Evolutionary conservation across 1,139 yeast genomes (phyloP).

Genomic region (Yamadazyma blattariae): DNA sequence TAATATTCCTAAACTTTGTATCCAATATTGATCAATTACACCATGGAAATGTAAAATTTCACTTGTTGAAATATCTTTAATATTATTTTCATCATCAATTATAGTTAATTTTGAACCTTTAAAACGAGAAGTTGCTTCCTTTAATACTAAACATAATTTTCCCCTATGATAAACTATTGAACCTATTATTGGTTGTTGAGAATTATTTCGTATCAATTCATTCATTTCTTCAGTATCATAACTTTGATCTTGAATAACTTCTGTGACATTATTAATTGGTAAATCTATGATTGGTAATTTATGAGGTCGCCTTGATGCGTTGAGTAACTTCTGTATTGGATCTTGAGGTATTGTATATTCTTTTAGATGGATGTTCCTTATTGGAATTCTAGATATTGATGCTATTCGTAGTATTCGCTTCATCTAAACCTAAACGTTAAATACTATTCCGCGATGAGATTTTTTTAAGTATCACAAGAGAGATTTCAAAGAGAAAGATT

Average conservation of each 20-base stretch:
- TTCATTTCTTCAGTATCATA: background rate
- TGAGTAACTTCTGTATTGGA: background rate
- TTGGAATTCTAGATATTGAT: background rate
- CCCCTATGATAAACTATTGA: constrained; percentile 31
- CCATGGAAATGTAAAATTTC: constrained; percentile 26
- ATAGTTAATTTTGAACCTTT: constrained; percentile 29
- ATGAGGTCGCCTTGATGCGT: background rate
- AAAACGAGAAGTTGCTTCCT: constrained; percentile 28
- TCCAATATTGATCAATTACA: constrained; percentile 22
- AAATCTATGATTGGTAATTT: background rate
- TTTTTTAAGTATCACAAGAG: no score
- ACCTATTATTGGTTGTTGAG: constrained; percentile 25
- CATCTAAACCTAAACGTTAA: no score
- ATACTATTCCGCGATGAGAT: constrained; percentile 3
- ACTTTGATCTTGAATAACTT: background rate
- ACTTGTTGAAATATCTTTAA: constrained; percentile 23
- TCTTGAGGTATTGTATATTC: background rate
- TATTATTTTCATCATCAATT: constrained; percentile 29
- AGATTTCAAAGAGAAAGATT: no score
- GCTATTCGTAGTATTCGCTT: no score
- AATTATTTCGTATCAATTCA: background rate
- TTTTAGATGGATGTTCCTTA: background rate
- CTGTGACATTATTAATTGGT: background rate
- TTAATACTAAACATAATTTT: constrained; percentile 32
- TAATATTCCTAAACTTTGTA: constrained; percentile 17